phyloP scores from a whole-genome alignment of 306 rosid genomes.

The Cucurbita ficifolia region DNA sequence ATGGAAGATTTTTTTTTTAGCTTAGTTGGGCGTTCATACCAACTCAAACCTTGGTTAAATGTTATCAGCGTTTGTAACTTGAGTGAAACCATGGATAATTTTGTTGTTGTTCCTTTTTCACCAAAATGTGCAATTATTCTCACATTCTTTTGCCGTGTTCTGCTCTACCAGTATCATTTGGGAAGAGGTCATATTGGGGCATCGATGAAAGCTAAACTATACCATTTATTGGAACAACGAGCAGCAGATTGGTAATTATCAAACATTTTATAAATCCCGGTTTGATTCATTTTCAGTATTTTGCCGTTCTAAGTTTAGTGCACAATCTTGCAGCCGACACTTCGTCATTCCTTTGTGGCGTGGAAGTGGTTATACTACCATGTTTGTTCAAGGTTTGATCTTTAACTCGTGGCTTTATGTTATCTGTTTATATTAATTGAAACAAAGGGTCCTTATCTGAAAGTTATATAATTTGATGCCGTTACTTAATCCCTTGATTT shows the following conservation, averaged over 20 bases:
- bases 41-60: background rate
- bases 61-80: background rate
- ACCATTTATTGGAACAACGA: constrained; percentile 66
- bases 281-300: background rate
- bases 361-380: constrained; percentile 75
- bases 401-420: constrained; percentile 7
- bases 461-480: background rate
- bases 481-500: background rate
- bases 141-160: constrained; percentile 2
- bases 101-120: background rate
- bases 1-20: background rate
- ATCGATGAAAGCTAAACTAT: constrained; percentile 67
- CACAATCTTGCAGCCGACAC: constrained; percentile 44
- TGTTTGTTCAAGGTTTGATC: constrained; percentile 79
- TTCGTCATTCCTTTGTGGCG: constrained; percentile 86
- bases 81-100: background rate
- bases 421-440: background rate
- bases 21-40: background rate
- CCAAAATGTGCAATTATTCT: background rate
- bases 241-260: constrained; percentile 59
- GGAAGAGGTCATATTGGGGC: constrained; percentile 88
- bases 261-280: background rate
- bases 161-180: constrained; percentile 53
- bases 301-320: constrained; percentile 8
- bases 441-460: background rate